These are phyloP conservation scores for Pisolithus thermaeus DNA, from an alignment of 1,284 basidiomycete genomes.

Conservation along the genomic window DNA sequence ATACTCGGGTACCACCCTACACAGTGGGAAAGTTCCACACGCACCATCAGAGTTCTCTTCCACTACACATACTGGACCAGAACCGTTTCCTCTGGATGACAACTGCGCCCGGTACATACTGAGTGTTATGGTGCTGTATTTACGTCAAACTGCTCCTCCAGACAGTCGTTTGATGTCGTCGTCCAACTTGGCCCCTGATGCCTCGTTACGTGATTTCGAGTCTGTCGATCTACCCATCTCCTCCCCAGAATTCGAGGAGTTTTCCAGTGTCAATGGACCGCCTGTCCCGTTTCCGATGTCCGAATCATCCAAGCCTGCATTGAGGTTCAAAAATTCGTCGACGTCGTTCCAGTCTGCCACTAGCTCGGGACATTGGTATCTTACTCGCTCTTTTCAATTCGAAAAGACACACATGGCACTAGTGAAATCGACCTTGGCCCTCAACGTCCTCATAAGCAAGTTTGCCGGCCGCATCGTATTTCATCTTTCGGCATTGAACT, in stretches of 20 bases:
- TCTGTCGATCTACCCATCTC: conserved; percentile 41
- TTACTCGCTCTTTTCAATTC: conserved; percentile 42
- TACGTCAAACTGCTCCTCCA: conserved; percentile 64
- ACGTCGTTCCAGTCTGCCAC: conserved; percentile 28
- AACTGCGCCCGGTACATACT: conserved; percentile 82
- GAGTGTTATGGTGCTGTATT: conserved; percentile 75
- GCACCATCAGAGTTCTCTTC: conserved; percentile 37
- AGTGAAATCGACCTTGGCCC: conserved; percentile 48
- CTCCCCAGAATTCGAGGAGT: conserved; percentile 19
- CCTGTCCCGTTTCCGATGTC: conserved; percentile 28
- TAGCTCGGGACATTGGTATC: conserved; percentile 18
- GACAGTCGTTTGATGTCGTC: conserved; percentile 58
- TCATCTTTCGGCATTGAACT: conserved; percentile 87
- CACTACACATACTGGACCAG: conserved; percentile 44
- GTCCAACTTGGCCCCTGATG: conserved; percentile 58
- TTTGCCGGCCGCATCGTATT: conserved; percentile 79
- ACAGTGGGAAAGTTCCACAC: conserved; percentile 28
- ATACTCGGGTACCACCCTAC: conserved; percentile 19
- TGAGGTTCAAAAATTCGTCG: conserved; percentile 28
- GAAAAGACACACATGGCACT: conserved; percentile 65
- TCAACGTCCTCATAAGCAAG: conserved; percentile 60
- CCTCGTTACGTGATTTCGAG: conserved; percentile 68
- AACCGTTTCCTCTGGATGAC: conserved; percentile 79
- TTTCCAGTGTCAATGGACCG: conserved; percentile 15
- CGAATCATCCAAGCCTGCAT: conserved; percentile 23